phyloP scores from a whole-genome alignment of 2,329 filamentous ascomycete genomes.

The Neonectria sp. region DNA sequence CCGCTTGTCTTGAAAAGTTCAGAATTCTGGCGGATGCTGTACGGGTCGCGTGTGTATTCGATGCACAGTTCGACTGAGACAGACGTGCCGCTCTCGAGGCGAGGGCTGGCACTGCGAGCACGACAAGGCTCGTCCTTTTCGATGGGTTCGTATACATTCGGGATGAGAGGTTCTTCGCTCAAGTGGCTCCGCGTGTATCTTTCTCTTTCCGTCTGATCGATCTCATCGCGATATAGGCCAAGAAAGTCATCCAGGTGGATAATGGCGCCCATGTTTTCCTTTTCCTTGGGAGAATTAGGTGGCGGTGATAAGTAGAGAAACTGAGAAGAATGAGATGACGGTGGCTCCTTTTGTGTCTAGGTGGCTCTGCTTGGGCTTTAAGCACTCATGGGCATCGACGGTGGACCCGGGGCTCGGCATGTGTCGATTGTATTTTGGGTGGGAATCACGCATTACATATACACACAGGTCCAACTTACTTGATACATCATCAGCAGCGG shows the following conservation, averaged over 20 bases:
- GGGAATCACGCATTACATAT: slow-evolving; percentile 14
- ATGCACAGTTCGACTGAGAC: slow-evolving; percentile 6
- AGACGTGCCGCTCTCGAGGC: slow-evolving; percentile 26
- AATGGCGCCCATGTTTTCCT: slow-evolving; percentile 2
- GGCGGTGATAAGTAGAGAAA: not conserved
- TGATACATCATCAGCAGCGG: slow-evolving; percentile 6
- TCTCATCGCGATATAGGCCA: not conserved
- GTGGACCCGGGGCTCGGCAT: not conserved
- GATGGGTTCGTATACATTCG: slow-evolving; percentile 44
- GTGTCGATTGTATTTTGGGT: slow-evolving; percentile 14
- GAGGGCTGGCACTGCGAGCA: slow-evolving; percentile 25
- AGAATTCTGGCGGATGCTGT: slow-evolving; percentile 13
- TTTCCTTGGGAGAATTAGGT: too few species aligned
- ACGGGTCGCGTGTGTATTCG: slow-evolving; percentile 18
- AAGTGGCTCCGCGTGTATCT: not conserved
- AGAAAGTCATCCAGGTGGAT: not conserved
- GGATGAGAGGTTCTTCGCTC: slow-evolving; percentile 14
- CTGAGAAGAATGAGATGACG: not conserved
- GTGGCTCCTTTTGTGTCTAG: not conserved
- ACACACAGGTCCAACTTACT: slow-evolving; percentile 2
- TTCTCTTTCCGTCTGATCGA: not conserved
- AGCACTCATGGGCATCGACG: not conserved
- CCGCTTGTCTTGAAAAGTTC: slow-evolving; percentile 12
- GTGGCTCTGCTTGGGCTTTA: slow-evolving; percentile 10
- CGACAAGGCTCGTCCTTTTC: slow-evolving; percentile 15